Base-by-base conservation (phyloP, 1,284 basidiomycete genomes). In the Taiwanofungus camphoratus region DNA sequence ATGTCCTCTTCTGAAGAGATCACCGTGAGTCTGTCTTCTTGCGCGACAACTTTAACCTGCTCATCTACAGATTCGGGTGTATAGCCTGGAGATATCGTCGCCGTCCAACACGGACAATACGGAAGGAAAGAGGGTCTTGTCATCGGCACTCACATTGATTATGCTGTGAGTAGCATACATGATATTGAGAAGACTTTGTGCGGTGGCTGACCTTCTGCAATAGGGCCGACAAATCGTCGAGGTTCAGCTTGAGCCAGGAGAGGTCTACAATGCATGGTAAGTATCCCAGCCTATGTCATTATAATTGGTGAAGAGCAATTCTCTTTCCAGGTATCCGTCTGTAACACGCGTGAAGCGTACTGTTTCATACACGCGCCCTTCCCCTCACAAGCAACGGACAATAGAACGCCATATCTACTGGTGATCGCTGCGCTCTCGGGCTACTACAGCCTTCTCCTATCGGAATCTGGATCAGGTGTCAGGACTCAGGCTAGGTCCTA, bases 191-290 rank as follows among this genome's bases (percentile, higher is more conserved):
- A 31, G 22, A 39, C 37, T 11, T 26, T 26, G 18, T 21, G 2
- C 22, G n/a, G n/a, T 22, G 33, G 36, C 35, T 31, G 37, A 41
- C 11, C n/a, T 21, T 8, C n/a, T 22, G 23, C 40, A 7, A 16
- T 18, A 89, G 86, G 86, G 86, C 44, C 79, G 86, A 44, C 82
- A 86, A 66, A 73, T 88, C 50, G 65, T 89, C 48, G 83, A 88
- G 58, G 81, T 90, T 29, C 86, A 86, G 59, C 75, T 89, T 42
- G 83, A 87, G 50, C 66, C 72, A 18, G 69, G 70, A 23, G 77
- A 83, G 45, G 58, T 85, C 46, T 84, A 81, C 71, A 67, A 82
- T 46, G 77, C 82, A 39, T 83, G 76, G 79, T 82, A 54, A 48
- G 68, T 63, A 18, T 41, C 12, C 31, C 29, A n/a, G n/a, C n/a